These are phyloP conservation scores for Hortaea sp. DNA, from an alignment of 2,329 filamentous ascomycete genomes.

Conservation along the genomic window DNA sequence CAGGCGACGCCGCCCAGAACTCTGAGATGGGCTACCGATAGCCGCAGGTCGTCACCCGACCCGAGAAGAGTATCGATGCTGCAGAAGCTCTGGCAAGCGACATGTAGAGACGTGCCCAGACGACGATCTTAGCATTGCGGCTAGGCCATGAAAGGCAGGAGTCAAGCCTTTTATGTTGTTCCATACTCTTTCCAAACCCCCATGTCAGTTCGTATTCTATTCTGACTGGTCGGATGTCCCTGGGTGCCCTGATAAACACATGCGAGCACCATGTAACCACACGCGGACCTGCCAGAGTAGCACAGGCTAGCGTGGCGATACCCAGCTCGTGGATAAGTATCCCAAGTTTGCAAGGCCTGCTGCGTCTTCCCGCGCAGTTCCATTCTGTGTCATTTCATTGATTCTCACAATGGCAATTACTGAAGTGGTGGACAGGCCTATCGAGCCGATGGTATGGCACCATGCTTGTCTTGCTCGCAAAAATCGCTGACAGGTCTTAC, in stretches of 20 bases:
- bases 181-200: neutral
- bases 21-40: neutral
- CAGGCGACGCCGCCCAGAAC: neutral
- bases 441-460: constrained; percentile 20
- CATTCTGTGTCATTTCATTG: neutral
- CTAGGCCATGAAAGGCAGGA: neutral
- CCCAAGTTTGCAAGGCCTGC: neutral
- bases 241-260: neutral
- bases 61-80: too few species aligned
- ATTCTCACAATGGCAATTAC: constrained; percentile 17
- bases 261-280: neutral
- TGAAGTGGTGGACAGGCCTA: constrained; percentile 24
- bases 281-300: neutral
- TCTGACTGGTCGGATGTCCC: neutral
- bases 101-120: neutral
- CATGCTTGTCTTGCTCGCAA: neutral
- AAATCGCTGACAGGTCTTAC: neutral
- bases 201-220: neutral
- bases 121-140: neutral
- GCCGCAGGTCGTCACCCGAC: neutral
- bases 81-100: too few species aligned
- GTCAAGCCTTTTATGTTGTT: neutral
- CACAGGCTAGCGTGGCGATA: neutral
- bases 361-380: neutral
- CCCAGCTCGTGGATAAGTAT: neutral